phyloP scores from a whole-genome alignment of 2,329 filamentous ascomycete species.

The Pseudogymnoascus sp. region DNA sequence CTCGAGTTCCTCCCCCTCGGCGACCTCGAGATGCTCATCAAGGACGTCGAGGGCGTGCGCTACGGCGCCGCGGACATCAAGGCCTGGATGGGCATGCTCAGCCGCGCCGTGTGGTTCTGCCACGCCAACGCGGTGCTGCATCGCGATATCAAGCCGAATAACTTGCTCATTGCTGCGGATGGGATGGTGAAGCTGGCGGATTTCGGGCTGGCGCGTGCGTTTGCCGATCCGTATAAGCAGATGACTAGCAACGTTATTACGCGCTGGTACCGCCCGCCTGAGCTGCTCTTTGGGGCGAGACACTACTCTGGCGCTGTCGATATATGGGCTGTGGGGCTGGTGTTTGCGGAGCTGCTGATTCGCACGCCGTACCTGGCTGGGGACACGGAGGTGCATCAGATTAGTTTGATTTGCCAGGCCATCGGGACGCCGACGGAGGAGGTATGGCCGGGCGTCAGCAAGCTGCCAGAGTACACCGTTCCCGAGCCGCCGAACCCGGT shows the following conservation, averaged over 20 bases:
- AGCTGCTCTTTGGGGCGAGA: constrained; percentile 81
- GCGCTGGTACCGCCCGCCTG: constrained; percentile 90
- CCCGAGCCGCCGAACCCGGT: constrained; percentile 47
- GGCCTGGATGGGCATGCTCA: constrained; percentile 98
- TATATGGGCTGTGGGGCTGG: constrained; percentile 85
- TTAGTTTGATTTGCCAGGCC: constrained; percentile 72
- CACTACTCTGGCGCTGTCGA: constrained; percentile 90
- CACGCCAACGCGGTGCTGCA: constrained; percentile 91
- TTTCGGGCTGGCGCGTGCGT: constrained; percentile 87
- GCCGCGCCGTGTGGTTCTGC: constrained; percentile 88
- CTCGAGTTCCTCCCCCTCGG: constrained; percentile 90
- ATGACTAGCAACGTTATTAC: constrained; percentile 98
- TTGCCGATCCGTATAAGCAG: constrained; percentile 75
- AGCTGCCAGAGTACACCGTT: constrained; percentile 71
- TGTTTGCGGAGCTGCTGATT: constrained; percentile 84
- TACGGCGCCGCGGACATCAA: constrained; percentile 91
- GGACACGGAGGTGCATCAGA: constrained; percentile 77
- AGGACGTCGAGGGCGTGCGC: constrained; percentile 66
- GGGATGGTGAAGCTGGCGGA: constrained; percentile 93
- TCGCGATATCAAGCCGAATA: constrained; percentile 98
- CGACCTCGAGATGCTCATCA: constrained; percentile 89
- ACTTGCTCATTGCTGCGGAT: constrained; percentile 85
- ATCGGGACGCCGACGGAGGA: constrained; percentile 89
- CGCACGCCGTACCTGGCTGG: constrained; percentile 77
- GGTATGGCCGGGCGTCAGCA: constrained; percentile 87